Conservation (phyloP, 2,329 filamentous ascomycete genomes). For the Diaporthe sp. region DNA sequence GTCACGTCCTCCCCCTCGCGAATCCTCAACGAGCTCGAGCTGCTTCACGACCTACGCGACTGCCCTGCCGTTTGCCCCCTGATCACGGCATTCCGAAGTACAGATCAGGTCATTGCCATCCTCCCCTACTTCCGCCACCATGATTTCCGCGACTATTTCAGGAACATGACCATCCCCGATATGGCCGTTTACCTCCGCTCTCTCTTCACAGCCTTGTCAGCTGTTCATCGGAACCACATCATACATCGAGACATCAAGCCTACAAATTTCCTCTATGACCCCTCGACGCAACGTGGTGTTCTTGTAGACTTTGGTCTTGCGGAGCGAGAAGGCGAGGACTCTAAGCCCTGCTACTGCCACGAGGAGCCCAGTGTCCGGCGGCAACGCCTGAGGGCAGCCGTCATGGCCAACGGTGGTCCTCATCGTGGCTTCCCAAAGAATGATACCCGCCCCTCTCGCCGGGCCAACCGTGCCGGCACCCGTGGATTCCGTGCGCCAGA, state of each 20-base stretch:
- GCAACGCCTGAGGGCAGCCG: slow-evolving; percentile 69
- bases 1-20: slow-evolving; percentile 94
- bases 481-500: slow-evolving; percentile 96
- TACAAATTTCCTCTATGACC: slow-evolving; percentile 96
- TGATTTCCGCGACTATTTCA: slow-evolving; percentile 95
- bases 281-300: slow-evolving; percentile 83
- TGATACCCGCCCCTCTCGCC: slow-evolving; percentile 87
- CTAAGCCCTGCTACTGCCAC: slow-evolving; percentile 86
- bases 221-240: slow-evolving; percentile 87
- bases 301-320: slow-evolving; percentile 99
- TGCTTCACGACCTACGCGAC: slow-evolving; percentile 87
- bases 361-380: slow-evolving; percentile 74
- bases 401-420: slow-evolving; percentile 65
- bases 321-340: slow-evolving; percentile 83
- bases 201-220: slow-evolving; percentile 85
- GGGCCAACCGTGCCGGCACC: slow-evolving; percentile 95
- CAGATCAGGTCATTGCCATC: slow-evolving; percentile 95
- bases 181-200: slow-evolving; percentile 92
- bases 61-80: slow-evolving; percentile 92
- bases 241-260: slow-evolving; percentile 97
- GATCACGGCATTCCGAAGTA: slow-evolving; percentile 95
- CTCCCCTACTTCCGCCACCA: slow-evolving; percentile 96
- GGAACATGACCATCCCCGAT: slow-evolving; percentile 86
- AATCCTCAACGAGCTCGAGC: slow-evolving; percentile 95
- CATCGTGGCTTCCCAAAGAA: slow-evolving; percentile 86